A percentile compares a stretch with the other conserved stretches of the same genome.
Evolutionary conservation across 2,329 filamentous ascomycete species (phyloP).

Genomic region (Penicillium capsulatum): DNA sequence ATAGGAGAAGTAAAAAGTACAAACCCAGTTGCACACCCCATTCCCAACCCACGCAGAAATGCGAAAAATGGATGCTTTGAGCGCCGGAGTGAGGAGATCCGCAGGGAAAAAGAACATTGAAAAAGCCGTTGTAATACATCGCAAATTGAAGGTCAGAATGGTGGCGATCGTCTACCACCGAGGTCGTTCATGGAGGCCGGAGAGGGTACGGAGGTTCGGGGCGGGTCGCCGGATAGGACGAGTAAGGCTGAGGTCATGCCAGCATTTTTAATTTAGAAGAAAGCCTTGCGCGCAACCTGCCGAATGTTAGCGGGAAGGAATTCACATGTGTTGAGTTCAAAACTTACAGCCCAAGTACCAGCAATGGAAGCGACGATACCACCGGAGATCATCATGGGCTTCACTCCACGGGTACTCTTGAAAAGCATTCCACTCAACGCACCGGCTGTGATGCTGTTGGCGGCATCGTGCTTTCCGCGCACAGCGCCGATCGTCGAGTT

Average conservation of each 20-base stretch:
- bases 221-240: conserved; percentile 18
- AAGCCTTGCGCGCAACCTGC: conserved; percentile 50
- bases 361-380: conserved; percentile 83
- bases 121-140: conserved; percentile 40
- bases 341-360: conserved; percentile 82
- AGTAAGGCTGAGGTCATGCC: conserved; percentile 1
- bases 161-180: conserved; percentile 24
- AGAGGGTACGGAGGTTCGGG: conserved; percentile 25
- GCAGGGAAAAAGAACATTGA: conserved; percentile 23
- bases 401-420: conserved; percentile 86
- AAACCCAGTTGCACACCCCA: conserved; percentile 40
- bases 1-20: conserved; percentile 33
- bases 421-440: conserved; percentile 88
- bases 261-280: conserved; percentile 42
- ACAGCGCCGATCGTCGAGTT: conserved; percentile 78
- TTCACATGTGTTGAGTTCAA: conserved; percentile 1
- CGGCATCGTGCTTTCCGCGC: conserved; percentile 80
- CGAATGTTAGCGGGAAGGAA: conserved; percentile 6
- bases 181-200: conserved; percentile 27
- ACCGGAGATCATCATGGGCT: conserved; percentile 92
- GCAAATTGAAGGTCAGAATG: conserved; percentile 28
- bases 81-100: conserved; percentile 45
- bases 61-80: conserved; percentile 39
- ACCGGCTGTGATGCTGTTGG: conserved; percentile 83
- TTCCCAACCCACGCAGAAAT: conserved; percentile 40